Conservation (phyloP, 2,329 filamentous ascomycete species). For the Drechslerella dactyloides region DNA sequence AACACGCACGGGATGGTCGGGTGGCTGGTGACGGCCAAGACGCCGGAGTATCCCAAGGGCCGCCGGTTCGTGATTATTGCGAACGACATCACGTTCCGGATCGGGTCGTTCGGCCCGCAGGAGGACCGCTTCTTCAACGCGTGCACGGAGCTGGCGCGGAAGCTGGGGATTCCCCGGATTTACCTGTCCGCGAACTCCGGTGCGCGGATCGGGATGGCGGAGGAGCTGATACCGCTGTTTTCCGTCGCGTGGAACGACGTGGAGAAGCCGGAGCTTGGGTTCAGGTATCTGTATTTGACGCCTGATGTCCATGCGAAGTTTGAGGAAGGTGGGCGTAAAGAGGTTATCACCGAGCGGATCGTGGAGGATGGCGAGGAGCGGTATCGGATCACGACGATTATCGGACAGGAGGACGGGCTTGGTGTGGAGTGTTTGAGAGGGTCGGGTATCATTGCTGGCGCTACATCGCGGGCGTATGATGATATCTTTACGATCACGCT, state of each 20-base stretch:
- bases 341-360: slow-evolving; percentile 86
- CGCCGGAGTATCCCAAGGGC: slow-evolving; percentile 91
- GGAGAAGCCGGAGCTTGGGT: slow-evolving; percentile 80
- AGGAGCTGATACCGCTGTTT: slow-evolving; percentile 96
- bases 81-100: slow-evolving; percentile 99
- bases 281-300: slow-evolving; percentile 96
- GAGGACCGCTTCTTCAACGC: slow-evolving; percentile 99
- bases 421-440: slow-evolving; percentile 97
- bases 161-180: slow-evolving; percentile 92
- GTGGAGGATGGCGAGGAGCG: slow-evolving; percentile 85
- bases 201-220: slow-evolving; percentile 93
- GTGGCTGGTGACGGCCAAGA: slow-evolving; percentile 93
- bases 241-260: slow-evolving; percentile 94
- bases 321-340: slow-evolving; percentile 74
- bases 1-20: slow-evolving; percentile 98
- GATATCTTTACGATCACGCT: slow-evolving; percentile 98
- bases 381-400: slow-evolving; percentile 90
- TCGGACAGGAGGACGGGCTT: slow-evolving; percentile 92
- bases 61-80: slow-evolving; percentile 94
- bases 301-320: slow-evolving; percentile 85
- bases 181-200: slow-evolving; percentile 99
- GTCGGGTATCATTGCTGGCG: slow-evolving; percentile 96
- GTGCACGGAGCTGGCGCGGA: slow-evolving; percentile 93
- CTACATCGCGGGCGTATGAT: slow-evolving; percentile 94
- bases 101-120: slow-evolving; percentile 93